Percentiles rank a stretch among this genome's conserved stretches.
Evolutionary conservation across 2,329 filamentous ascomycete genomes (phyloP).

Genomic region (Cladosporium phlei): DNA sequence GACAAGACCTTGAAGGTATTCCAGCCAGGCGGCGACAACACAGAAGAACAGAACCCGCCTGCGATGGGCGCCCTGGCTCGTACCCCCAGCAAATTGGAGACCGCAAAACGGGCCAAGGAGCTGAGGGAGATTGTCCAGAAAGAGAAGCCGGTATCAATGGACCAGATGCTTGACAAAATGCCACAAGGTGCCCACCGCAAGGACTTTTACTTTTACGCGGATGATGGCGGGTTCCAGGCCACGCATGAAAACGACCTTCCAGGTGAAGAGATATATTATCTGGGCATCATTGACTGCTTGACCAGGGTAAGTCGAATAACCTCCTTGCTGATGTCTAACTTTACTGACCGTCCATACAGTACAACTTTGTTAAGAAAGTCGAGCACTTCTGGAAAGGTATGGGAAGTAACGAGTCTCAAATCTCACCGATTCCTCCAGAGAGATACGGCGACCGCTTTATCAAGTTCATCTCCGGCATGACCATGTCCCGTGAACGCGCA

Average conservation of each 20-base stretch:
- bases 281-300: constrained; percentile 96
- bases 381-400: constrained; percentile 98
- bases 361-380: constrained; percentile 87
- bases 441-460: constrained; percentile 92
- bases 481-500: constrained; percentile 83
- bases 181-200: constrained; percentile 73
- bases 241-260: constrained; percentile 84
- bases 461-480: constrained; percentile 84
- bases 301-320: constrained; percentile 68
- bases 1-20: constrained; percentile 91
- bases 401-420: constrained; percentile 74
- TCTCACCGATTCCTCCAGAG: constrained; percentile 85
- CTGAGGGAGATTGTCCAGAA: constrained; percentile 86
- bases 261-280: constrained; percentile 92
- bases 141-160: constrained; percentile 90
- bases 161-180: constrained; percentile 76
- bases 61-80: constrained; percentile 56
- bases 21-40: constrained; percentile 69
- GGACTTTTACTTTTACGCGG: constrained; percentile 82
- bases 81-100: constrained; percentile 91
- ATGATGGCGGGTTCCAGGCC: constrained; percentile 88
- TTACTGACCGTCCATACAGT: constrained; percentile 49
- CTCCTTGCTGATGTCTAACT: constrained; percentile 1
- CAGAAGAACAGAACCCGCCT: constrained; percentile 23
- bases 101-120: constrained; percentile 82